Percentiles rank a stretch among this genome's conserved stretches.
These are phyloP conservation scores for Xylaria nigripes DNA, from an alignment of 495 filamentous ascomycete species.

Conservation along the genomic window DNA sequence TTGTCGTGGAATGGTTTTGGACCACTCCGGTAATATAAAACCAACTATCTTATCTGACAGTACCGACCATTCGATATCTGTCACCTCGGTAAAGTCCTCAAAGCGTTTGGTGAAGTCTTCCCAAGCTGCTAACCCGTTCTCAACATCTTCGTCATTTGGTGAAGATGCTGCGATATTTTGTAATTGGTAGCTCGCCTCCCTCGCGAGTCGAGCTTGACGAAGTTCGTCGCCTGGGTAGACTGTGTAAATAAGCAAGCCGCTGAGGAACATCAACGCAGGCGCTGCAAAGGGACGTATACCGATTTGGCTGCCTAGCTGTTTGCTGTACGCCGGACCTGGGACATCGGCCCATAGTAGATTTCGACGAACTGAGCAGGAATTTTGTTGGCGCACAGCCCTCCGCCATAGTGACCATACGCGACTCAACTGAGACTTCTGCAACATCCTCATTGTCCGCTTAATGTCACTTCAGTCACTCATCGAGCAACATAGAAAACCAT, in stretches of 20 bases:
- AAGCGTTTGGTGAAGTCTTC: slow-evolving; percentile 50
- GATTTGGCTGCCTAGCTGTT: slow-evolving; percentile 6
- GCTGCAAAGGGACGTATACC: slow-evolving; percentile 20
- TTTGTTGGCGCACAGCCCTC: not conserved
- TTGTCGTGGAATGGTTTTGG: slow-evolving; percentile 63
- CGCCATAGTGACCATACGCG: not conserved
- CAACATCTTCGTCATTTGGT: not conserved
- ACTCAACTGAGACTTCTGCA: slow-evolving; percentile 1
- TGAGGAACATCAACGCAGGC: slow-evolving; percentile 23
- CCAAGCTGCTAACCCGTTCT: slow-evolving; percentile 44
- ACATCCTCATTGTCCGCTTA: slow-evolving; percentile 7
- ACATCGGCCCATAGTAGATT: slow-evolving; percentile 1
- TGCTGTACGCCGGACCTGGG: slow-evolving; percentile 2
- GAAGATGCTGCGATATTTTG: not conserved
- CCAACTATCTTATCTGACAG: slow-evolving; percentile 59
- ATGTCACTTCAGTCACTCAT: slow-evolving; percentile 2
- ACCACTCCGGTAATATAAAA: slow-evolving; percentile 75
- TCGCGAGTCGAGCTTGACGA: slow-evolving; percentile 17
- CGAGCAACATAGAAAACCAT: too few relatives aligned
- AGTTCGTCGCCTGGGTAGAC: slow-evolving; percentile 37
- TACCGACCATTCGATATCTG: slow-evolving; percentile 48
- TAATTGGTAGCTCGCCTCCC: slow-evolving; percentile 6
- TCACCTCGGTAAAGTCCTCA: slow-evolving; percentile 46
- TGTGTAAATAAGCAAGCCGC: slow-evolving; percentile 34
- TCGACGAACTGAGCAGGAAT: not conserved